Base-by-base conservation (phyloP, 1,284 basidiomycete genomes). In the Kalmanozyma brasiliensis region DNA sequence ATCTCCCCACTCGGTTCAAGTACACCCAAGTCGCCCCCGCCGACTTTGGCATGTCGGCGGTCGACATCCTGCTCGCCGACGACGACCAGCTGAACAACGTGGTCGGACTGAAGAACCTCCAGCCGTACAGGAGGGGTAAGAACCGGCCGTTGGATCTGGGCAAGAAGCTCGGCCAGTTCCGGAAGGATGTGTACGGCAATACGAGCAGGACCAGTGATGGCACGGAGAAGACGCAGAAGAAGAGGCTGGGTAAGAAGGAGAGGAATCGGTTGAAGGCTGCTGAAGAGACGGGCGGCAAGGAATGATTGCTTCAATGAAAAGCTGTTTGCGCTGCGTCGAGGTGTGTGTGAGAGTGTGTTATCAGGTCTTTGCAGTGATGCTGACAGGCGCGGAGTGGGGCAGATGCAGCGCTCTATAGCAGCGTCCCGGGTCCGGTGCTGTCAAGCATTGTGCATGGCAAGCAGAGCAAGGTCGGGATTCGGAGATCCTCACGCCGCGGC, bases 11-110 rank as follows among this genome's bases (percentile, higher is more conserved):
- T 0, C 90, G 93, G 13, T 99, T 98, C 88, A 90, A 92, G 81
- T 99, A 99, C 82, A 86, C 89, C 8, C 86, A 88, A 41, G 89
- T 93, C 13, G 84, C 88, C 30, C 84, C 89, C 0, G 86, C 90
- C 57, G 83, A 84, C 32, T 96, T 88, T 82, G 89, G 88, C 8
- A 87, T 99, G 40, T 87, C 89, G 0, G 88, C 95, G 0, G 88
- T 87, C 2, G 95, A 99, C 80, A 94, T 98, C 69, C 86, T 99
- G 19, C 86, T 94, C 74, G 94, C 96, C 4, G 93, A 91, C 16
- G 95, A 99, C 83, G 86, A 88, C 44, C 94, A 98, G 79, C 87
- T 98, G 45, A 98, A 98, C 84, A 86, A 91, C 57, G 92, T 93
- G 78, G 88, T 96, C 78, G 88, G 90, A 32, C 84, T 98, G 74